Evolutionary conservation across 768 basidiomycete genomes (phyloP).

Genomic region (Serendipita vermifera): DNA sequence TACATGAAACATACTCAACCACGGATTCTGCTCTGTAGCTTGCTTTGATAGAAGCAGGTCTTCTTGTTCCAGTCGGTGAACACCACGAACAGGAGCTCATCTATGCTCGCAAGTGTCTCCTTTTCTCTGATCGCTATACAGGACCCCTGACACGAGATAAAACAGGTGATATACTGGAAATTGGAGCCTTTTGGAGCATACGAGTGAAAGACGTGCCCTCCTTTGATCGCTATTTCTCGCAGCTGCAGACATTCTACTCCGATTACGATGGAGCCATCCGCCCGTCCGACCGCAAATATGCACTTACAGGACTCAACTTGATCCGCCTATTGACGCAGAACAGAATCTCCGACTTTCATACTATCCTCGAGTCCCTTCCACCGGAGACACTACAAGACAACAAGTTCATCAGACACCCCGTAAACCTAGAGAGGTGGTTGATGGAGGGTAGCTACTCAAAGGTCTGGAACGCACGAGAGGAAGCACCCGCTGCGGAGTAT

Average conservation of each 20-base stretch:
- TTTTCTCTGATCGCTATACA: background rate
- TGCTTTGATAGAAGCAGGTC: constrained; percentile 60
- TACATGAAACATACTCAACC: background rate
- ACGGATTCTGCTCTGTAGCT: constrained; percentile 33
- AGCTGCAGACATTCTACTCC: constrained; percentile 80
- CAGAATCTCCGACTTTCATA: constrained; percentile 95
- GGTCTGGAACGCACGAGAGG: constrained; percentile 89
- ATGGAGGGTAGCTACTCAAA: constrained; percentile 99
- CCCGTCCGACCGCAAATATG: constrained; percentile 72
- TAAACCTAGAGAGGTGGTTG: constrained; percentile 89
- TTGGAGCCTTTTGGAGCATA: constrained; percentile 91
- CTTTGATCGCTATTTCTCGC: constrained; percentile 90
- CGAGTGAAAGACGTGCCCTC: constrained; percentile 76
- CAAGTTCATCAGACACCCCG: constrained; percentile 68
- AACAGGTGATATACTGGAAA: constrained; percentile 85
- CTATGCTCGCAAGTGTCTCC: constrained; percentile 48
- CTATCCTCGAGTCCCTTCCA: constrained; percentile 81
- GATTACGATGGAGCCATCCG: constrained; percentile 74
- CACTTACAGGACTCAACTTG: constrained; percentile 85
- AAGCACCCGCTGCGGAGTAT: constrained; percentile 89
- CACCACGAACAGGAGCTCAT: constrained; percentile 53
- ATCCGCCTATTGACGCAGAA: constrained; percentile 91
- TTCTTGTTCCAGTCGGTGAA: constrained; percentile 59
- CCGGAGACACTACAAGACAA: constrained; percentile 40
- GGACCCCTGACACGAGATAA: background rate